Conservation (phyloP, 106 monocot species). For the Acanthochlamys bracteata region DNA sequence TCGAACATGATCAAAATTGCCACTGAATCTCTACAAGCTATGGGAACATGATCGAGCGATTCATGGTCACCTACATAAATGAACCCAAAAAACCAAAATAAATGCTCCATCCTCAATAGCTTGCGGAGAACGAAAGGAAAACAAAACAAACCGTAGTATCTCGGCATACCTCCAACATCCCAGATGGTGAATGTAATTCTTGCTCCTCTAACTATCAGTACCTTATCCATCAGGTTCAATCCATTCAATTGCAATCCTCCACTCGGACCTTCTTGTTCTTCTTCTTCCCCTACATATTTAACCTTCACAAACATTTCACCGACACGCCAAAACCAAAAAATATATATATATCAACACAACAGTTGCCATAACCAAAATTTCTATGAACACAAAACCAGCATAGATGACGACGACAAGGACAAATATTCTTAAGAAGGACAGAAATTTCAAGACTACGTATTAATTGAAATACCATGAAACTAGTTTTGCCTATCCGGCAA, state of each 20-base stretch:
- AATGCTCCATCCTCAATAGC: no score
- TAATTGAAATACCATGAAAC: conserved; percentile 61
- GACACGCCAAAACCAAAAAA: neutral
- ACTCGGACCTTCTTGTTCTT: conserved; percentile 45
- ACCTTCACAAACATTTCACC: conserved; percentile 17
- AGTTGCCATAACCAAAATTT: neutral
- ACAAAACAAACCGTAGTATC: conserved; percentile 7
- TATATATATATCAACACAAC: neutral
- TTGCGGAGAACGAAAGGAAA: neutral
- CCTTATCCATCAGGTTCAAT: conserved; percentile 69
- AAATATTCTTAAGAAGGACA: neutral
- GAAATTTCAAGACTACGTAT: neutral
- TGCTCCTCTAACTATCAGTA: conserved; percentile 43
- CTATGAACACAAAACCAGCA: neutral
- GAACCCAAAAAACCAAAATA: neutral
- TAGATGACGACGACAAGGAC: neutral
- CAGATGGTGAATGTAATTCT: conserved; percentile 69
- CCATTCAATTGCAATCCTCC: conserved; percentile 69
- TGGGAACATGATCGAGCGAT: conserved; percentile 56
- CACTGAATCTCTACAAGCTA: conserved; percentile 87
- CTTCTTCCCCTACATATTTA: conserved; percentile 60
- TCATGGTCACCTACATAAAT: conserved; percentile 44
- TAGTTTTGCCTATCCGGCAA: conserved; percentile 72
- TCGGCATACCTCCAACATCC: conserved; percentile 69
- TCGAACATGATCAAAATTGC: conserved; percentile 97